A percentile compares a stretch with the other conserved stretches of the same genome.
These are phyloP conservation scores for Gamsiella multidivaricata DNA, from an alignment of 192 early-diverging fungal species.

Conservation along the genomic window DNA sequence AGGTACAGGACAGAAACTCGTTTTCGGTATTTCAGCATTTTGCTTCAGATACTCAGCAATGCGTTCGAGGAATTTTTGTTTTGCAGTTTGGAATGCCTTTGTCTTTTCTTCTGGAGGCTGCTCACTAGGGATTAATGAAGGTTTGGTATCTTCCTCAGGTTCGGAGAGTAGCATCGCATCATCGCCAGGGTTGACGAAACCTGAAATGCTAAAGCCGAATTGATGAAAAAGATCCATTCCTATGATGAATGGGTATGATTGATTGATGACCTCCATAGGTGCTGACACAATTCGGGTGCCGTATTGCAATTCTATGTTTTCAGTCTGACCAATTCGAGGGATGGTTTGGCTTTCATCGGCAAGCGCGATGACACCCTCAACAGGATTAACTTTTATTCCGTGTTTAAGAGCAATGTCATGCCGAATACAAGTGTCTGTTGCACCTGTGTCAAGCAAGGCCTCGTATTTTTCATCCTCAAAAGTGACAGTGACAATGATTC, in stretches of 20 bases:
- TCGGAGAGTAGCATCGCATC: not conserved
- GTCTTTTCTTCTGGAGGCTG: not conserved
- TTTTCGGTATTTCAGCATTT: too few relatives aligned
- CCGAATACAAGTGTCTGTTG: too few relatives aligned
- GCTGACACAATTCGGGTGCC: too few relatives aligned
- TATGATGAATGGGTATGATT: not conserved
- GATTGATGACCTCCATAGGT: not conserved
- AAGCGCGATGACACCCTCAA: not conserved
- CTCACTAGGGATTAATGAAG: not conserved
- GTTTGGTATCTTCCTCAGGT: not conserved
- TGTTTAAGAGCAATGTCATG: too few relatives aligned
- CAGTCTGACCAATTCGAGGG: too few relatives aligned
- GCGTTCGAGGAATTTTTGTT: not conserved
- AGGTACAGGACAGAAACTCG: not conserved
- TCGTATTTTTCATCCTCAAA: slow-evolving; percentile 10
- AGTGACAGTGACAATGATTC: not conserved
- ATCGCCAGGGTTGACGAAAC: too few relatives aligned
- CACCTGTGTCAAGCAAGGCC: too few relatives aligned
- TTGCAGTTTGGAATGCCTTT: not conserved
- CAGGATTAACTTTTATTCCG: too few relatives aligned
- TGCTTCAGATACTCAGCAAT: not conserved
- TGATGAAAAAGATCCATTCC: slow-evolving; percentile 8
- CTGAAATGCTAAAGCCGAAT: slow-evolving; percentile 1
- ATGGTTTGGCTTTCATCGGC: too few relatives aligned
- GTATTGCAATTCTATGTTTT: too few relatives aligned